Percentiles rank a stretch among this genome's conserved stretches.
These are phyloP conservation scores for Viridothelium virens DNA, from an alignment of 495 filamentous ascomycete species.

Conservation along the genomic window DNA sequence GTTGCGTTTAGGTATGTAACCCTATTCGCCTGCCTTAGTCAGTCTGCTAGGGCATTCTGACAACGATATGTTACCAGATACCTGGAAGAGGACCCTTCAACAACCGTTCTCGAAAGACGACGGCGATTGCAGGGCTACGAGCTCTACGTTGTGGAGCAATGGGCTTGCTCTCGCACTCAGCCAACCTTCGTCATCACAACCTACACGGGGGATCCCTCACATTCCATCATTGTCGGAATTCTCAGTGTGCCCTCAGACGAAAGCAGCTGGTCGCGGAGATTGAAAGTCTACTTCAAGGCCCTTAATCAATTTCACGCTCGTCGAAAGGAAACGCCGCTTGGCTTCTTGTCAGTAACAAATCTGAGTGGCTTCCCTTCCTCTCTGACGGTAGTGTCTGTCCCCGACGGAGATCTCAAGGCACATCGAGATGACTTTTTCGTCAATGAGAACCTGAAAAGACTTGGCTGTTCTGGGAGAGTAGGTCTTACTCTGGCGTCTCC, in stretches of 20 bases:
- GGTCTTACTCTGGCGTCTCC: conserved; percentile 72
- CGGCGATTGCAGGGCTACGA: conserved; percentile 73
- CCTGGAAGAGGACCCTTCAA: conserved; percentile 77
- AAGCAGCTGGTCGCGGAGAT: conserved; percentile 64
- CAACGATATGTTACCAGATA: conserved; percentile 45
- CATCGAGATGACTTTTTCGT: conserved; percentile 84
- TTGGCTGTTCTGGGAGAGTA: conserved; percentile 85
- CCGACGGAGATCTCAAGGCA: conserved; percentile 73
- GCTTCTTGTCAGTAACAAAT: conserved; percentile 89
- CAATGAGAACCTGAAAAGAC: conserved; percentile 85
- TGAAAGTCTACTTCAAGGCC: conserved; percentile 79
- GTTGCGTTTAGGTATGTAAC: conserved; percentile 33
- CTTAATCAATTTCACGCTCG: conserved; percentile 77
- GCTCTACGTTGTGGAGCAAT: conserved; percentile 93
- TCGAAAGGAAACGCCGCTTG: conserved; percentile 69
- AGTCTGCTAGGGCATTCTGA: too few species aligned
- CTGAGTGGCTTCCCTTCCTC: conserved; percentile 81
- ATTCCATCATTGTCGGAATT: conserved; percentile 70
- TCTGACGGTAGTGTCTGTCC: conserved; percentile 79
- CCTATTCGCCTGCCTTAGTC: background rate
- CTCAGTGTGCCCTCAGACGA: conserved; percentile 78
- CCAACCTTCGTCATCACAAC: conserved; percentile 90
- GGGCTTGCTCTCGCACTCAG: conserved; percentile 84
- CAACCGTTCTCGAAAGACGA: conserved; percentile 64
- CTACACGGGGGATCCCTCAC: conserved; percentile 79